Percentiles rank a stretch among this genome's conserved stretches.
Evolutionary conservation across 2,329 filamentous ascomycete genomes (phyloP).

Genomic region (Leptographium flavum): DNA sequence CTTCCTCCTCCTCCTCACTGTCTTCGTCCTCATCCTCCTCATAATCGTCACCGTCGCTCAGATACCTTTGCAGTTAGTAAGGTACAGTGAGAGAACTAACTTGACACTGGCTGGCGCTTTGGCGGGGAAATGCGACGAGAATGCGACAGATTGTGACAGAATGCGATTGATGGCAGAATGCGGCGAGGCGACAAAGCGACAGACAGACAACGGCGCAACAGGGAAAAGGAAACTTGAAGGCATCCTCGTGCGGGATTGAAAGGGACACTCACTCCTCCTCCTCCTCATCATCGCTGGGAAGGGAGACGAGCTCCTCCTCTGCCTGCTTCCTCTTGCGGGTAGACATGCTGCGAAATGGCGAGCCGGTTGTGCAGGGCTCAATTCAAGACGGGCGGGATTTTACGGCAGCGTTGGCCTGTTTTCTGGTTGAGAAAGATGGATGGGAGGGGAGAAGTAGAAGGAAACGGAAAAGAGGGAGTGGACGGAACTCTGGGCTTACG

Average conservation of each 20-base stretch:
- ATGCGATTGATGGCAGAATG: neutral
- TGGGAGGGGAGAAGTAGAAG: slow-evolving; percentile 1
- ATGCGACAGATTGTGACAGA: neutral
- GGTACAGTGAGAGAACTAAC: neutral
- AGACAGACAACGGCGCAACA: neutral
- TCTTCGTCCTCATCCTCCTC: slow-evolving; percentile 19
- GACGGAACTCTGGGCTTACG: too few species aligned
- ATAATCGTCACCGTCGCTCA: slow-evolving; percentile 14
- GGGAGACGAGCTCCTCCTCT: slow-evolving; percentile 38
- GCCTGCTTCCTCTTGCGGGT: slow-evolving; percentile 40
- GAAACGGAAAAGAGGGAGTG: slow-evolving; percentile 1
- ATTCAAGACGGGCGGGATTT: neutral
- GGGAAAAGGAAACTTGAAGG: neutral
- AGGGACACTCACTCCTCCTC: slow-evolving; percentile 32
- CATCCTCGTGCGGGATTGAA: slow-evolving; percentile 8
- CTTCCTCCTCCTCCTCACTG: slow-evolving; percentile 24
- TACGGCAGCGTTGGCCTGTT: neutral
- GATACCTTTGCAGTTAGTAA: slow-evolving; percentile 12
- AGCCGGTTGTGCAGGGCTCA: neutral
- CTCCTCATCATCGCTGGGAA: slow-evolving; percentile 35
- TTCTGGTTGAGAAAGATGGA: slow-evolving; percentile 8
- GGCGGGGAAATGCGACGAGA: neutral
- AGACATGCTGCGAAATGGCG: slow-evolving; percentile 23
- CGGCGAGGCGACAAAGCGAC: too few species aligned
- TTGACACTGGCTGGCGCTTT: neutral